Base-by-base conservation (phyloP, 306 rosid genomes). In the Vigna mungo region DNA sequence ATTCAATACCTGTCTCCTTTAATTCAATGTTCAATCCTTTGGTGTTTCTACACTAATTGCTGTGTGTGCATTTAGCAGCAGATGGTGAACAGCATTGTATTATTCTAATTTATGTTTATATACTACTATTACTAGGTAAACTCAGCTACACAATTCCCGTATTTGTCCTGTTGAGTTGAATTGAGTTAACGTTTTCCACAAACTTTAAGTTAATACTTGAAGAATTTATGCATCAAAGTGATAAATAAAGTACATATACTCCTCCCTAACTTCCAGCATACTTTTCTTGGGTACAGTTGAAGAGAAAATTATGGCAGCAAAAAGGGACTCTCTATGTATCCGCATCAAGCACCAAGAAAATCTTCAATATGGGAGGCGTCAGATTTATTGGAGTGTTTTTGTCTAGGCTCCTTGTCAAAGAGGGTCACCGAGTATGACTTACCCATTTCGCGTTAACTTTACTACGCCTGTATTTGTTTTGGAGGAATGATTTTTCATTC, bases 361-460 rank as follows among this genome's bases (percentile, higher is more conserved):
- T 95, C 72, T 96, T 95, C 23, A 82, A 92, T 56, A 95, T 95
- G 97, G 99, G 97, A 47, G 99, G 97, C 68, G 92, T 97, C 74
- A 82, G 99, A 21, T 90, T 95, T 54, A 95, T 95, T 74, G 99
- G 99, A 67, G 27, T 92, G 34, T 95, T 95, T 86, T 90, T 95
- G 89, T 92, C 97, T 15, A 90, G 97, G 53, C 97, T 87, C 20
- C 99, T 95, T 66, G 92, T 95, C 79, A 90, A 95, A 73, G 94
- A 89, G 79, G 99, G 99, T 80, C 97, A 95, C 82, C 92, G 90
- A 93, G 97, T 94, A 85, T 75, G 37, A 37, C 56, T 66, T 21
- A 32, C 3, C 5, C 25, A 48, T 48, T 68, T 49, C 1, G 18
- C 2, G n/a, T 7, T 56, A 47, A 55, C 69, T 13, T 75, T 67